These are phyloP conservation scores for Tricholoma matsutake DNA, from an alignment of 768 basidiomycete genomes.

Conservation along the genomic window DNA sequence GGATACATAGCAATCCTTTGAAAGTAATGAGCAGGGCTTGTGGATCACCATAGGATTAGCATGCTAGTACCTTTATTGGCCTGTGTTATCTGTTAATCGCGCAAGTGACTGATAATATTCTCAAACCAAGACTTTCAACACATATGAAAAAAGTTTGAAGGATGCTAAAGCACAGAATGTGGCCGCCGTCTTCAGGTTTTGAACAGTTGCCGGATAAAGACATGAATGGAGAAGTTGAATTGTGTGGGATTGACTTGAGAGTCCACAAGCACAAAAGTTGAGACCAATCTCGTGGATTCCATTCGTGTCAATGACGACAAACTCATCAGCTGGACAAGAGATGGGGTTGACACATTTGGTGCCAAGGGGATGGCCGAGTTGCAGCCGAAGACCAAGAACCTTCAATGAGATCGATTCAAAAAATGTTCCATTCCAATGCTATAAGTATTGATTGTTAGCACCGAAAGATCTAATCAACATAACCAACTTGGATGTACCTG, in stretches of 20 bases:
- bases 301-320: slow-evolving; percentile 27
- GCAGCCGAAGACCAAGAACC: slow-evolving; percentile 22
- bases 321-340: slow-evolving; percentile 16
- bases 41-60: background rate
- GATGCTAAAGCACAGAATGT: slow-evolving; percentile 22
- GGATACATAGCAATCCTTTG: slow-evolving; percentile 17
- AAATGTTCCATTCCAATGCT: slow-evolving; percentile 8
- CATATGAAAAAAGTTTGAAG: slow-evolving; percentile 25
- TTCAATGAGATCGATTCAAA: slow-evolving; percentile 15
- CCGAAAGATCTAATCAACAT: background rate
- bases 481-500: background rate
- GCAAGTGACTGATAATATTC: slow-evolving; percentile 24
- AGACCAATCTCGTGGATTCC: slow-evolving; percentile 30
- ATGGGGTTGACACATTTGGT: slow-evolving; percentile 13
- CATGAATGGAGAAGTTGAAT: slow-evolving; percentile 28
- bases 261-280: slow-evolving; percentile 30
- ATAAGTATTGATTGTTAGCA: background rate
- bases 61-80: background rate
- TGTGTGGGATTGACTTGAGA: slow-evolving; percentile 6
- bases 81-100: slow-evolving; percentile 20
- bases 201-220: slow-evolving; percentile 30
- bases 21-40: background rate
- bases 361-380: slow-evolving; percentile 22
- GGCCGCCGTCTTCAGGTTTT: slow-evolving; percentile 22
- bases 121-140: slow-evolving; percentile 27